Evolutionary conservation across 768 basidiomycete genomes (phyloP).

Genomic region (Cystofilobasidium bisporidii): DNA sequence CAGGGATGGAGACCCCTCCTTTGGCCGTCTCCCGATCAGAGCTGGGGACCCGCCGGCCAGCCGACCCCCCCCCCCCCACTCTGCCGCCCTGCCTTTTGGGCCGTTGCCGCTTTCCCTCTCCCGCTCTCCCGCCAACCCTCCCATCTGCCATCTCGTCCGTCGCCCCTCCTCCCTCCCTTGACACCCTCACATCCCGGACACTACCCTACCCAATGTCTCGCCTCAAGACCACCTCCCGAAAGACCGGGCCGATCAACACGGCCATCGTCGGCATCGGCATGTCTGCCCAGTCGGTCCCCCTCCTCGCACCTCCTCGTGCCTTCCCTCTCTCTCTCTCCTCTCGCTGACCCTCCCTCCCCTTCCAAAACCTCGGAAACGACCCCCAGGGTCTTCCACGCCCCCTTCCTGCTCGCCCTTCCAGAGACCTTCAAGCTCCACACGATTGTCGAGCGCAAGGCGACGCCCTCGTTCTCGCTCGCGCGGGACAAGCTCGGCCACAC

Average conservation of each 20-base stretch:
- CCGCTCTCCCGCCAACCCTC: too few species aligned
- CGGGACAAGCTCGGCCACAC: conserved; percentile 56
- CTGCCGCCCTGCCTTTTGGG: too few species aligned
- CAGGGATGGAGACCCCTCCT: too few species aligned
- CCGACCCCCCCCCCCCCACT: too few species aligned
- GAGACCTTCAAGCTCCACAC: conserved; percentile 60
- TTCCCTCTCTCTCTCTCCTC: neutral
- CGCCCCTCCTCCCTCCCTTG: too few species aligned
- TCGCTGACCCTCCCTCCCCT: neutral
- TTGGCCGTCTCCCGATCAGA: too few species aligned
- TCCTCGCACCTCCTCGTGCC: neutral
- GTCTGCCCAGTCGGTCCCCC: conserved; percentile 35
- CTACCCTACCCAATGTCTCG: too few species aligned
- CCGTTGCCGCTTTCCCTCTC: too few species aligned
- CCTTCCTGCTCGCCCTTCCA: conserved; percentile 64
- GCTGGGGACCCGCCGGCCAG: too few species aligned
- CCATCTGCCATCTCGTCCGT: too few species aligned
- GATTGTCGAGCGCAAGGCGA: conserved; percentile 65
- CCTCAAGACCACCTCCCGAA: too few species aligned
- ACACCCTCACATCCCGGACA: too few species aligned
- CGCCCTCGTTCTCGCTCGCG: conserved; percentile 53
- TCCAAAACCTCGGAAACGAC: conserved; percentile 32
- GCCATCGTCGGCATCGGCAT: conserved; percentile 71
- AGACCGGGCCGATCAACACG: conserved; percentile 49
- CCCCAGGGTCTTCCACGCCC: conserved; percentile 65